Evolutionary conservation across 768 basidiomycete species (phyloP).

Genomic region (Rhodotorula diobovata): DNA sequence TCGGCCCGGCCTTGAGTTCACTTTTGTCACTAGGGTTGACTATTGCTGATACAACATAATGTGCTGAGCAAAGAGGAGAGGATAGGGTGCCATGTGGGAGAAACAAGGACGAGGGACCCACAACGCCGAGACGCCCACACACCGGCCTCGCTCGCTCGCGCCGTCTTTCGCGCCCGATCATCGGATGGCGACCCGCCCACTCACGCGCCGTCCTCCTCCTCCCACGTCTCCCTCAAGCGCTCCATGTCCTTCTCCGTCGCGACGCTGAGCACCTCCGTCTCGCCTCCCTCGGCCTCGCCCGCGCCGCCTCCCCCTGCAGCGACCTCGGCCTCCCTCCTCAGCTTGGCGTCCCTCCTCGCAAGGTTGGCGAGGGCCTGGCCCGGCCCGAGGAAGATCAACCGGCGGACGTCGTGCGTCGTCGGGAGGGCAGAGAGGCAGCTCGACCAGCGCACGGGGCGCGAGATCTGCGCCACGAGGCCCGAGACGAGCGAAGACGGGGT

Average conservation of each 20-base stretch:
- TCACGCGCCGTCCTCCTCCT: conserved; percentile 19
- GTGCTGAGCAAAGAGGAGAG: too few species aligned
- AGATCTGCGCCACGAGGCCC: conserved; percentile 42
- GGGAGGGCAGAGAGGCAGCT: conserved; percentile 35
- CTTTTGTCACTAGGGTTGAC: too few species aligned
- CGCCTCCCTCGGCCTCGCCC: not conserved
- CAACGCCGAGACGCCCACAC: too few species aligned
- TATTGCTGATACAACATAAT: too few species aligned
- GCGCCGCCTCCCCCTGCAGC: not conserved
- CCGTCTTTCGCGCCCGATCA: too few species aligned
- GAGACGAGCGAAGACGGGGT: conserved; percentile 39
- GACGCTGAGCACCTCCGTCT: conserved; percentile 34
- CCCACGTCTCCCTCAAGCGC: conserved; percentile 11
- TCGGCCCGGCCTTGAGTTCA: too few species aligned
- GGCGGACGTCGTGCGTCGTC: conserved; percentile 17
- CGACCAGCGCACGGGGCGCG: conserved; percentile 42
- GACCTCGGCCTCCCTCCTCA: conserved; percentile 4
- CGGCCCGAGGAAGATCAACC: conserved; percentile 42
- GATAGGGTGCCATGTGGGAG: too few species aligned
- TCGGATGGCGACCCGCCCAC: too few species aligned
- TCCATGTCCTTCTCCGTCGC: conserved; percentile 38
- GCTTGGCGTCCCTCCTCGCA: conserved; percentile 29
- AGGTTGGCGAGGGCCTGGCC: conserved; percentile 44
- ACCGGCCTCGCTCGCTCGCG: too few species aligned
- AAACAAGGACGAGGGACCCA: too few species aligned